Base-by-base conservation (phyloP, 768 basidiomycete genomes). In the Lentinula detonsa region DNA sequence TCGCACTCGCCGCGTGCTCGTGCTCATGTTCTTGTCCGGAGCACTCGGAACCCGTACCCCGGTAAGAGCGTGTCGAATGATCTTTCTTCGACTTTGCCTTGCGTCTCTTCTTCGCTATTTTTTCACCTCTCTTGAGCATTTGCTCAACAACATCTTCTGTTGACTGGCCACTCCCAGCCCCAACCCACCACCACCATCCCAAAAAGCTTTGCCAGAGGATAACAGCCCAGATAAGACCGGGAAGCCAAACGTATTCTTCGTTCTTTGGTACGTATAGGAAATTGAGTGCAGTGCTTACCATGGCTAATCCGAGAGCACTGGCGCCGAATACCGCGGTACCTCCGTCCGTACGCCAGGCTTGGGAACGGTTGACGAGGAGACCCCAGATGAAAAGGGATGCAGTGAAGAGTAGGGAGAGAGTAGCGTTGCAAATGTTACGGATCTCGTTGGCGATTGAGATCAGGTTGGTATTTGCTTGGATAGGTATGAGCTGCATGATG, bases 171-270 rank as follows among this genome's bases (percentile, higher is more conserved):
- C 90, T 92, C 5, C 93, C 90, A 2, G 90, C 85, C n/a, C 95
- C 95, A 13, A 94, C 93, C 94, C 94, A 98, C 95, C 95, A 98
- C 95, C 95, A 98, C 93, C 93, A 98, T 0, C 92, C 94, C 21
- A 97, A 74, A 73, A 95, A 96, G 72, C 86, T 93, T 78, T 99
- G 97, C 97, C 97, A 99, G 18, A 98, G 82, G 10, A 98, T 85
- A 55, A 97, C 86, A 7, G 90, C 87, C 86, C 93, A 95, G 73
- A 93, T 85, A 57, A 98, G 78, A 23, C 87, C 85, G 0, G 93
- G 91, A 61, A 98, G 80, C 97, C 97, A 98, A n/a, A 85, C 77
- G 64, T 91, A 91, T 66, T 93, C 86, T 63, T 96, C 90, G 67
- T 90, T 86, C 57, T 77, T 77, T 9, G 88, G 87, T 42, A 99